Conservation (phyloP, 495 filamentous ascomycete species). For the Haplographium delicatum region DNA sequence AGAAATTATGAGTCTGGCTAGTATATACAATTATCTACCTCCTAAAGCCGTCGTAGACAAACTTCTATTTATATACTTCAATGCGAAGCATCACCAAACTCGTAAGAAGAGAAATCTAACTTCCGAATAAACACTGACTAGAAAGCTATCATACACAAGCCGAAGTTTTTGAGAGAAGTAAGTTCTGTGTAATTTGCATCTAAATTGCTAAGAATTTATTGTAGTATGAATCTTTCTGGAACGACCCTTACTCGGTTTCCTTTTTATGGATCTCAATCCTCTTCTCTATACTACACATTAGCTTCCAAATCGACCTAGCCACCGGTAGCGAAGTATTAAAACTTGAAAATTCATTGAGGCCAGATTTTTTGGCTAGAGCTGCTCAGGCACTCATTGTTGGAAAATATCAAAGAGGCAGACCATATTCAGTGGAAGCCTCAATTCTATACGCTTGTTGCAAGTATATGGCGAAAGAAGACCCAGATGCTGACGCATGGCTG, state of each 20-base stretch:
- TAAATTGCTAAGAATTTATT: constrained; percentile 33
- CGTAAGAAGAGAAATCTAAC: constrained; percentile 5
- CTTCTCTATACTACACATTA: constrained; percentile 59
- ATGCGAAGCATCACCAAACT: constrained; percentile 41
- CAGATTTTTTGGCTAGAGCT: constrained; percentile 40
- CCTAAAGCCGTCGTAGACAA: constrained; percentile 32
- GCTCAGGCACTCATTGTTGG: constrained; percentile 32
- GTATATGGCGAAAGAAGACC: constrained; percentile 22
- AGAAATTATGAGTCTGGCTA: constrained; percentile 48
- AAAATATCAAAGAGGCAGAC: constrained; percentile 42
- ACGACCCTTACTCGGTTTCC: constrained; percentile 26
- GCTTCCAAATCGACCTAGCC: constrained; percentile 59
- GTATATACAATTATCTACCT: constrained; percentile 56
- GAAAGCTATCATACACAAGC: constrained; percentile 32
- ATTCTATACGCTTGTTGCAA: constrained; percentile 27
- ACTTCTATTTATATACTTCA: constrained; percentile 43
- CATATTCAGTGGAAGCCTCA: constrained; percentile 31
- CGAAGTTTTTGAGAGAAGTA: constrained; percentile 32
- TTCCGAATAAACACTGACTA: too few species aligned
- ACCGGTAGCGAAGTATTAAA: constrained; percentile 61
- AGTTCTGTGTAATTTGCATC: neutral
- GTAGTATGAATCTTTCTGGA: constrained; percentile 46
- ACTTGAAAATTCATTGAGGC: constrained; percentile 38
- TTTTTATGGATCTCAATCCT: constrained; percentile 25
- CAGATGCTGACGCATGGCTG: constrained; percentile 29